Conservation (phyloP, 495 filamentous ascomycete species). For the Penicillium steckii region DNA sequence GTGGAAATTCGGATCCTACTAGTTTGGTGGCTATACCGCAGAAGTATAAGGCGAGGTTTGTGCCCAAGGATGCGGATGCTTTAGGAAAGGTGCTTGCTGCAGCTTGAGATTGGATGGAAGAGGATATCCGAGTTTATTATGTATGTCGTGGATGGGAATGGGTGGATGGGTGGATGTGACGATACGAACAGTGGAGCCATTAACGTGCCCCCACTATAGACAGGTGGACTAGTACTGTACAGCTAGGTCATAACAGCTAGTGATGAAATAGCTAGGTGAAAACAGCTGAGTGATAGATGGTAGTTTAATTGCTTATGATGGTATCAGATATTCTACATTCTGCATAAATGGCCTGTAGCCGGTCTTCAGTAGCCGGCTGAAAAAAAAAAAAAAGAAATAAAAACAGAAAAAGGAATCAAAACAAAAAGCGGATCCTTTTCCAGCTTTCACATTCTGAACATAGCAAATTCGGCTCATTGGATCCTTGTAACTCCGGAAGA, state of each 20-base stretch:
- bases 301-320: not conserved
- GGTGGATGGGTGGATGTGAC: not conserved
- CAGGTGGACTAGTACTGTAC: not conserved
- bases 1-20: constrained; percentile 54
- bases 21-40: constrained; percentile 58
- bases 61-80: constrained; percentile 46
- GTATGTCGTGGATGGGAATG: not conserved
- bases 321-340: not conserved
- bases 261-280: too few species aligned
- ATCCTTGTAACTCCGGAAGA: constrained; percentile 16
- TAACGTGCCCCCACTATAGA: not conserved
- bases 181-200: not conserved
- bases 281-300: not conserved
- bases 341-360: not conserved
- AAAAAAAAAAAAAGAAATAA: not conserved
- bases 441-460: too few species aligned
- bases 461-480: constrained; percentile 6
- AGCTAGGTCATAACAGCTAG: too few species aligned
- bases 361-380: not conserved
- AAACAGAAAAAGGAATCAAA: not conserved
- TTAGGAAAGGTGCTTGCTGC: constrained; percentile 33
- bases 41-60: constrained; percentile 54
- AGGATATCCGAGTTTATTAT: not conserved
- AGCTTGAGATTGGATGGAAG: constrained; percentile 6
- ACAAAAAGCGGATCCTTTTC: not conserved